Evolutionary conservation across 2,329 filamentous ascomycete species (phyloP), one percentile per base, ranked within the genome.

Genomic region (Arachnomyces sp.): DNA sequence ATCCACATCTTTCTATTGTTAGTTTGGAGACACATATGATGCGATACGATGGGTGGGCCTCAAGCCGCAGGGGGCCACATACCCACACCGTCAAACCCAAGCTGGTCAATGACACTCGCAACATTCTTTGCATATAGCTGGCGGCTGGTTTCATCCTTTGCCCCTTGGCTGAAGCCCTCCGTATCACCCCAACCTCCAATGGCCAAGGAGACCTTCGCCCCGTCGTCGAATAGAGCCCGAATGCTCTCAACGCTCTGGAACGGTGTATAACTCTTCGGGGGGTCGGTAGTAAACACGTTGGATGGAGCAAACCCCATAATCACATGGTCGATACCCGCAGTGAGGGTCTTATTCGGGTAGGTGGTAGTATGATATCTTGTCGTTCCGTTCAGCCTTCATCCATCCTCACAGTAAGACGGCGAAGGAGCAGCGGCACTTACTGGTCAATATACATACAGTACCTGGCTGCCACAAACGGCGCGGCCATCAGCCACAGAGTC

Each of bases 171-270:
- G 52, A 84, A 87, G 0, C 81, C 82, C 5, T 59, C 56, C 0
- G 73, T 79, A 44, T 85, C 79, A 0, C 81, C 82, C 82, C 83
- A 88, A 38, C 82, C 83, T 8, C 83, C 83, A 46, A 88, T 77
- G 14, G 83, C 81, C 29, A 87, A 70, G 64, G 82, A 72, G 15
- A 87, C 60, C 49, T 82, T 79, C 14, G 79, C 79, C 17, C 66
- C 66, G 0, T 70, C 55, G 9, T 66, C 55, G 40, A 78, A 81
- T 14, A 75, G 63, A 17, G 61, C 60, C 13, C 76, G 71, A 33
- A 78, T 64, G 3, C 70, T 65, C 0, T 60, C 53, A 2, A 80
- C 58, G 1, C 69, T 55, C 56, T 73, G 68, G 49, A 78, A 80
- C 0, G 77, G 76, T 38, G 64, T 63, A 49, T 71, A 77, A 0